Conservation (phyloP, 371 early-diverging fungal species). For the Globomyces sp. region DNA sequence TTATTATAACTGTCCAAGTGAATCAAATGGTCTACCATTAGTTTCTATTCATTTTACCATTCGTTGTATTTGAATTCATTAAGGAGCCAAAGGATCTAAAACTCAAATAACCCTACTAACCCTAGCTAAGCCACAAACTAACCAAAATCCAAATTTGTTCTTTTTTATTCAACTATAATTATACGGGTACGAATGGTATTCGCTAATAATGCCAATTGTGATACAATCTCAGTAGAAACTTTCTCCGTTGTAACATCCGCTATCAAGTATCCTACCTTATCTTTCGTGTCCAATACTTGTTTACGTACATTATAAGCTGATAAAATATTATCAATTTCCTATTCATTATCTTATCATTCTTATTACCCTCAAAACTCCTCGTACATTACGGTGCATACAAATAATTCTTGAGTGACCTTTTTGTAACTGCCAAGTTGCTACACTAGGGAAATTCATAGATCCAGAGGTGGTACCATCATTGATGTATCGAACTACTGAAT, state of each 20-base stretch:
- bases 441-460: conserved; percentile 92
- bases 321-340: conserved; percentile 88
- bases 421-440: conserved; percentile 73
- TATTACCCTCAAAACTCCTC: conserved; percentile 77
- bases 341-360: conserved; percentile 11
- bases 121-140: not conserved
- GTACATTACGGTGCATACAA: conserved; percentile 91
- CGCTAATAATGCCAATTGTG: conserved; percentile 43
- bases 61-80: no score
- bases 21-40: no score
- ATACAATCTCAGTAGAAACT: conserved; percentile 44
- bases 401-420: conserved; percentile 76
- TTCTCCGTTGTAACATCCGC: conserved; percentile 40
- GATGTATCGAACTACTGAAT: conserved; percentile 70
- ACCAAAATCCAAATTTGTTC: not conserved
- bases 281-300: conserved; percentile 89
- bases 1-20: no score
- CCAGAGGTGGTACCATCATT: conserved; percentile 79
- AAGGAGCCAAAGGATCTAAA: no score
- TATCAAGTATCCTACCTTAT: conserved; percentile 43
- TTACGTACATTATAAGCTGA: conserved; percentile 91
- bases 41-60: no score
- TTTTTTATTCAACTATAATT: conserved; percentile 14
- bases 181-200: conserved; percentile 40
- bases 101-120: no score